phyloP scores from a whole-genome alignment of 306 rosid species.

The Trifolium pratense region DNA sequence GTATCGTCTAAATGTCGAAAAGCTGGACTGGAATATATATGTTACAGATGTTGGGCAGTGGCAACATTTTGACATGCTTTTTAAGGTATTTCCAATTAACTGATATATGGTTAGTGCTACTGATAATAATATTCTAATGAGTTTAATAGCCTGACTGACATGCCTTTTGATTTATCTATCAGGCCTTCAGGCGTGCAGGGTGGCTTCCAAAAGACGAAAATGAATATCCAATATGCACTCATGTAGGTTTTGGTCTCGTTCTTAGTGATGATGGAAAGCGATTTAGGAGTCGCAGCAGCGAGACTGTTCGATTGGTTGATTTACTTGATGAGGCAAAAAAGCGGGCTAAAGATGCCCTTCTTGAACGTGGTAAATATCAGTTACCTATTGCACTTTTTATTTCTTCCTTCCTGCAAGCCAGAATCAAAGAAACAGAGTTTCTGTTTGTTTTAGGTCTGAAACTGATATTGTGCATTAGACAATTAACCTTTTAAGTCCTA shows the following conservation, averaged over 20 bases:
- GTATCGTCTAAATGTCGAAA: slow-evolving; percentile 84
- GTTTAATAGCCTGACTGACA: slow-evolving; percentile 11
- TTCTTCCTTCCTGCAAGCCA: too few species aligned
- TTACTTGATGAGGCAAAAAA: slow-evolving; percentile 95
- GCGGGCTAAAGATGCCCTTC: slow-evolving; percentile 70
- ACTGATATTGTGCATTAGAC: slow-evolving; percentile 12
- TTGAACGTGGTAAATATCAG: slow-evolving; percentile 74
- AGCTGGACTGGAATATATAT: slow-evolving; percentile 87
- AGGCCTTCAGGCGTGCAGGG: slow-evolving; percentile 85
- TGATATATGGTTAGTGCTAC: background rate
- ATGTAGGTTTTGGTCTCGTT: slow-evolving; percentile 94
- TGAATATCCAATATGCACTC: slow-evolving; percentile 65
- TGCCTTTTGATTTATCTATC: slow-evolving; percentile 21
- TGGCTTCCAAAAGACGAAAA: slow-evolving; percentile 76
- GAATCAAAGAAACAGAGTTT: slow-evolving; percentile 9
- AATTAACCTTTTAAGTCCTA: background rate
- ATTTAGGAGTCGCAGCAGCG: slow-evolving; percentile 80
- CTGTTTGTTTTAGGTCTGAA: background rate
- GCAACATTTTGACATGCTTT: slow-evolving; percentile 58
- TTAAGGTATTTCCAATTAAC: slow-evolving; percentile 58
- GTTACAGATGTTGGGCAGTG: slow-evolving; percentile 33
- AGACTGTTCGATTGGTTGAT: slow-evolving; percentile 51
- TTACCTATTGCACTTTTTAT: slow-evolving; percentile 12
- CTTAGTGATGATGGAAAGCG: slow-evolving; percentile 92
- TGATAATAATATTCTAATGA: background rate